phyloP scores from a whole-genome alignment of 352 stramenopile genomes.

The Pythium volutum region DNA sequence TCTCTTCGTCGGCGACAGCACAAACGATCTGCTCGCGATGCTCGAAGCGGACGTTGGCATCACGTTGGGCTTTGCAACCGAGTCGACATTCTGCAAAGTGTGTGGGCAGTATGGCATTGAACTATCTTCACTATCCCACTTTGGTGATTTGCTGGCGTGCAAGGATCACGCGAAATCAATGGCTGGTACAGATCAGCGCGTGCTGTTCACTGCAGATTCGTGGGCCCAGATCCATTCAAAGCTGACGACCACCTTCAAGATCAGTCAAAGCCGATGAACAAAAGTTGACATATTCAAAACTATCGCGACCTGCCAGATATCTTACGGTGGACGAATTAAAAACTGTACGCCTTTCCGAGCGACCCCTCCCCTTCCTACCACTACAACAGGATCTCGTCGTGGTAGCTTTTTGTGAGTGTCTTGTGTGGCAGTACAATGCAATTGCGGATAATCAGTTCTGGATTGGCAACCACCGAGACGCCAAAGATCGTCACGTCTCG shows the following conservation, averaged over 20 bases:
- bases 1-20: constrained; percentile 70
- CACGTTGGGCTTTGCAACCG: constrained; percentile 25
- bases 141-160: background rate
- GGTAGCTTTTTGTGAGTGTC: constrained; percentile 84
- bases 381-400: constrained; percentile 89
- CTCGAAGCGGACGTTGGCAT: constrained; percentile 62
- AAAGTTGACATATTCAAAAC: background rate
- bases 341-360: background rate
- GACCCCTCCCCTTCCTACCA: no score
- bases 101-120: constrained; percentile 34
- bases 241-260: background rate
- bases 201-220: constrained; percentile 28
- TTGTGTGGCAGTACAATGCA: constrained; percentile 89
- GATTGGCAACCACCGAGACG: constrained; percentile 83
- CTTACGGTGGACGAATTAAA: no score
- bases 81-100: constrained; percentile 27
- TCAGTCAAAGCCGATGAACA: no score
- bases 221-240: constrained; percentile 28
- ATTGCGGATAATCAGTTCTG: constrained; percentile 88
- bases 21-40: constrained; percentile 62
- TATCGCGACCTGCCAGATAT: background rate
- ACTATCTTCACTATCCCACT: constrained; percentile 26
- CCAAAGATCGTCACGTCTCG: constrained; percentile 89
- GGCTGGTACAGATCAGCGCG: constrained; percentile 1
- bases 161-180: background rate